Conservation (phyloP, 2,329 filamentous ascomycete genomes). For the Colletotrichum sp. region DNA sequence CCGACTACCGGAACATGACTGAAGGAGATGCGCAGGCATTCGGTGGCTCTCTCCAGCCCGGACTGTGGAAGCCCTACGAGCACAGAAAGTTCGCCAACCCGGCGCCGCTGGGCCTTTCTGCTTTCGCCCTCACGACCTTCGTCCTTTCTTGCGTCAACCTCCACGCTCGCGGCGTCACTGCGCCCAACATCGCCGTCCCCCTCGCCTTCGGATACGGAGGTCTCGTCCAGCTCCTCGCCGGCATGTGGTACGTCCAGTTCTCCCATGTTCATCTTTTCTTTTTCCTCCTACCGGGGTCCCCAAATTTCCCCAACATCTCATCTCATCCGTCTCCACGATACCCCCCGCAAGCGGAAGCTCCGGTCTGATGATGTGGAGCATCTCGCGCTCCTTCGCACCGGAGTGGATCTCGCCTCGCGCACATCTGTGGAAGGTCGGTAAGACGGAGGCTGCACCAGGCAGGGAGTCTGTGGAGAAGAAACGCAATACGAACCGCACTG, state of each 20-base stretch:
- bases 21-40: slow-evolving; percentile 51
- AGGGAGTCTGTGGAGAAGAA: neutral
- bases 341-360: slow-evolving; percentile 13
- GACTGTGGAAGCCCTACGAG: slow-evolving; percentile 66
- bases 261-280: neutral
- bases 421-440: neutral
- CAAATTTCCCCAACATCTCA: slow-evolving; percentile 14
- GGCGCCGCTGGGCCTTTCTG: slow-evolving; percentile 76
- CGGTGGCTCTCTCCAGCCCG: slow-evolving; percentile 77
- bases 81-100: slow-evolving; percentile 81
- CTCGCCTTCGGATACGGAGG: slow-evolving; percentile 79
- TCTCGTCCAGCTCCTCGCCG: slow-evolving; percentile 78
- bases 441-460: neutral
- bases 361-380: neutral
- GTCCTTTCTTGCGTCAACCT: slow-evolving; percentile 79
- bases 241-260: slow-evolving; percentile 76
- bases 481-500: neutral
- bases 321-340: slow-evolving; percentile 17
- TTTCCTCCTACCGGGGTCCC: neutral
- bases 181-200: slow-evolving; percentile 71
- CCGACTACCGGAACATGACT: slow-evolving; percentile 20
- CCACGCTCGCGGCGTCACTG: slow-evolving; percentile 61
- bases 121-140: slow-evolving; percentile 85
- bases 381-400: slow-evolving; percentile 7
- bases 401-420: neutral